phyloP scores from a whole-genome alignment of 208 protist species.

The Acanthamoeba lugdunensis region DNA sequence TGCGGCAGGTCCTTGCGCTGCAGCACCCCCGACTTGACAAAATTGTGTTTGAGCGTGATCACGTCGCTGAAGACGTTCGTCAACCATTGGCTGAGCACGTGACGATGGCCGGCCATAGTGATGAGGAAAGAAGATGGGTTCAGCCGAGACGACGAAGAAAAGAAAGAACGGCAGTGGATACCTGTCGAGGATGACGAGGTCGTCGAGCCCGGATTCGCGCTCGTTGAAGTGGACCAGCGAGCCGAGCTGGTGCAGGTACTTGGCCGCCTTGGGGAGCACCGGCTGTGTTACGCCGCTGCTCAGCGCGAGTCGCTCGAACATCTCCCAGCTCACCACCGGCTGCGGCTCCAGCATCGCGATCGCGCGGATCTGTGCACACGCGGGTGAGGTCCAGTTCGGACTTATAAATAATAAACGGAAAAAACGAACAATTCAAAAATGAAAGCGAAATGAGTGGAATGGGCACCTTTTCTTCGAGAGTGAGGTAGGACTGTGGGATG shows the following conservation, averaged over 20 bases:
- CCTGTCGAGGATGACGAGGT: slow-evolving; percentile 60
- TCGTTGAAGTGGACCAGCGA: slow-evolving; percentile 66
- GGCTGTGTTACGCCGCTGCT: slow-evolving; percentile 1
- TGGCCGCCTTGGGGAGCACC: slow-evolving; percentile 45
- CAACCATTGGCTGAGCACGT: slow-evolving; percentile 34
- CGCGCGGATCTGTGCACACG: neutral
- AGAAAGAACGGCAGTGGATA: neutral
- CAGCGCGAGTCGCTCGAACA: slow-evolving; percentile 22
- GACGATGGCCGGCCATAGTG: neutral
- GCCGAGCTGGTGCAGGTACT: slow-evolving; percentile 65
- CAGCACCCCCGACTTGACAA: slow-evolving; percentile 47
- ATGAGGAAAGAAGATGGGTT: neutral
- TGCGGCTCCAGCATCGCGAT: slow-evolving; percentile 41
- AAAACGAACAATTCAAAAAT: neutral
- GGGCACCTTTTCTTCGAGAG: slow-evolving; percentile 49
- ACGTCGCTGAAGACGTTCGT: slow-evolving; percentile 67
- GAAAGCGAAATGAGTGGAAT: neutral
- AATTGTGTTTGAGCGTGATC: slow-evolving; percentile 74
- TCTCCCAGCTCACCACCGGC: slow-evolving; percentile 44
- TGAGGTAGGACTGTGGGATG: slow-evolving; percentile 48
- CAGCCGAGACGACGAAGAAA: neutral
- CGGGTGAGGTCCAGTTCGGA: too few species aligned
- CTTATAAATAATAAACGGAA: neutral
- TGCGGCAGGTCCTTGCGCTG: slow-evolving; percentile 53
- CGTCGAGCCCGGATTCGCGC: slow-evolving; percentile 23